Conservation (phyloP, 2,329 filamentous ascomycete genomes). For the Eutypella sp. region DNA sequence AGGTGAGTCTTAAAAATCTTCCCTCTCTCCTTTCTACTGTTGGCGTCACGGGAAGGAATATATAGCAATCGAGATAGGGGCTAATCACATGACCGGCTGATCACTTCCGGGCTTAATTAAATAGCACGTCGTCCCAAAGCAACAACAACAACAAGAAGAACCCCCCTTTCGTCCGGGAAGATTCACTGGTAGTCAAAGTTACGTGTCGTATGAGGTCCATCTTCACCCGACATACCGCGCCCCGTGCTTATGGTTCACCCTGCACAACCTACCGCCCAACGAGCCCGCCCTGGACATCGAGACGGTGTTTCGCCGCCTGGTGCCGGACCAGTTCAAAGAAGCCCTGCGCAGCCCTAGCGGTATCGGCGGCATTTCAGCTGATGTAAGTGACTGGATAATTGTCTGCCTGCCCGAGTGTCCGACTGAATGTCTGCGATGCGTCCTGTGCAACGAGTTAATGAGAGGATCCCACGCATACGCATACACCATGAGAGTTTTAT, state of each 20-base stretch:
- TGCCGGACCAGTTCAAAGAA: slow-evolving; percentile 60
- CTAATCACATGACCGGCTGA: no score
- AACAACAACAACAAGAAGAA: no score
- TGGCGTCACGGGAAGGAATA: neutral
- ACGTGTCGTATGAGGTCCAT: slow-evolving; percentile 68
- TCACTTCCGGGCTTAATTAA: no score
- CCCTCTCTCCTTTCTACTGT: neutral
- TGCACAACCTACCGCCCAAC: slow-evolving; percentile 52
- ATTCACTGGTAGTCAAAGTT: slow-evolving; percentile 36
- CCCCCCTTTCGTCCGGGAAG: slow-evolving; percentile 18
- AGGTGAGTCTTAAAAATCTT: slow-evolving; percentile 34
- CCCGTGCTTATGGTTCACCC: slow-evolving; percentile 71
- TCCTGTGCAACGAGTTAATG: slow-evolving; percentile 28
- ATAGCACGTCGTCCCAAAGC: slow-evolving; percentile 37
- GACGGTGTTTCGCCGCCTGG: slow-evolving; percentile 64
- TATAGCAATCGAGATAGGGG: no score
- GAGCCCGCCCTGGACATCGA: slow-evolving; percentile 59
- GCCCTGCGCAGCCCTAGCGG: slow-evolving; percentile 56
- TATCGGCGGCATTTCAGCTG: slow-evolving; percentile 70
- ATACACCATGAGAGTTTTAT: slow-evolving; percentile 34
- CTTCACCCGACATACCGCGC: slow-evolving; percentile 70
- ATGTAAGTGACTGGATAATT: slow-evolving; percentile 60
- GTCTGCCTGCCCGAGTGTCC: no score
- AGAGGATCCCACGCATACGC: slow-evolving; percentile 21
- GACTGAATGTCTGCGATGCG: slow-evolving; percentile 12